Conservation (phyloP, 768 basidiomycete species). For the Boletus coccyginus region DNA sequence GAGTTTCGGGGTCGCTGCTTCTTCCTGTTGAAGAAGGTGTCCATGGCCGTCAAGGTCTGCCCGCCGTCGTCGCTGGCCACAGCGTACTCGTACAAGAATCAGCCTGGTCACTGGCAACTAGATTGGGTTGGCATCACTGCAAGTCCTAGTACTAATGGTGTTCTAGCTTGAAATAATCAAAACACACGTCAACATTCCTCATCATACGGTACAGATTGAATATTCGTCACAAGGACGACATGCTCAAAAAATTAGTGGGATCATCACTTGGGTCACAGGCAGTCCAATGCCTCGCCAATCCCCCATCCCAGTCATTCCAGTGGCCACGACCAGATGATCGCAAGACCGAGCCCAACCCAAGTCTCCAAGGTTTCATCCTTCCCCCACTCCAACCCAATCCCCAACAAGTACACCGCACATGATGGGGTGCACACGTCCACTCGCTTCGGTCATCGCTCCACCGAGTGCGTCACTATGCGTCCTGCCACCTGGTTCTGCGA, state of each 20-base stretch:
- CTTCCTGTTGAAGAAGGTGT: constrained; percentile 64
- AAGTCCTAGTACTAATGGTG: not conserved
- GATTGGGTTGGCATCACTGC: constrained; percentile 2
- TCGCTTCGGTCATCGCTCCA: constrained; percentile 38
- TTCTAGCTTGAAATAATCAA: constrained; percentile 7
- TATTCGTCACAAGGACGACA: constrained; percentile 27
- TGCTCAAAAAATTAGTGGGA: constrained; percentile 30
- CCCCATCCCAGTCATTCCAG: constrained; percentile 23
- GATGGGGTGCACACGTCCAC: constrained; percentile 28
- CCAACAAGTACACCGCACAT: constrained; percentile 24
- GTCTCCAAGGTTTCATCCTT: constrained; percentile 42
- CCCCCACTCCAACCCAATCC: constrained; percentile 37
- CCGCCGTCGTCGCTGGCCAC: constrained; percentile 15
- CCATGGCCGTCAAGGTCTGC: constrained; percentile 43
- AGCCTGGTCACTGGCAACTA: constrained; percentile 2
- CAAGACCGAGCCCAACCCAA: constrained; percentile 22
- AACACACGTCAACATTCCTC: constrained; percentile 25
- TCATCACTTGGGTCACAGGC: constrained; percentile 27
- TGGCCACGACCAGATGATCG: constrained; percentile 14
- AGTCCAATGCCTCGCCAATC: constrained; percentile 27
- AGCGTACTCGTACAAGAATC: constrained; percentile 4
- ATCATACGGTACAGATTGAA: not conserved
- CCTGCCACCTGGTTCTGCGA: constrained; percentile 26
- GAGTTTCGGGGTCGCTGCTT: constrained; percentile 57
- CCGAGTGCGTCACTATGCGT: constrained; percentile 23